Evolutionary conservation across 2,329 filamentous ascomycete genomes (phyloP), one percentile per base, ranked within the genome.

Genomic region (Daldinia sp.): DNA sequence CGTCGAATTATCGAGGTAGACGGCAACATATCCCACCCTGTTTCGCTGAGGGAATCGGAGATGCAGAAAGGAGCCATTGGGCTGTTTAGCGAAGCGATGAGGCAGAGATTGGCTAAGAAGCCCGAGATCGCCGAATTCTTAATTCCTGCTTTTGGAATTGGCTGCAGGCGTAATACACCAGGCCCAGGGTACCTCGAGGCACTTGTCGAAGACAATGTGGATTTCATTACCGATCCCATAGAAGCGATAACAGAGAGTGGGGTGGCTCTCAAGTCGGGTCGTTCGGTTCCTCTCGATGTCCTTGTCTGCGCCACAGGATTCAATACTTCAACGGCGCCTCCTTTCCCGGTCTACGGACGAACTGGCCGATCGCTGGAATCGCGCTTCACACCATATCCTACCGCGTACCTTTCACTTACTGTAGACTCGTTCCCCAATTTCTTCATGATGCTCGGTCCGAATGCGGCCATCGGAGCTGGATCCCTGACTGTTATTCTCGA

Each of bases 271-370:
- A 66, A 68, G 56, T 65, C 71, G 0, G 77, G 76, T 13, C 69
- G 74, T 6, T 57, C 71, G 44, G 58, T 81, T n/a, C 76, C 79
- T 7, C 76, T 85, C 41, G 85, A 87, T 71, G 79, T 78, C 9
- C 78, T 87, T 3, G 79, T 84, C 48, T 84, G 81, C 75, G 83
- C 83, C n/a, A 85, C 83, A 0, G 83, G 83, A 12, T 85, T 83
- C 78, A 75, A 79, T 68, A 79, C 81, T 5, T 79, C 79, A 2
- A 76, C 76, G 41, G 75, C 80, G 18, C 83, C 83, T 3, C 79
- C 78, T 12, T 85, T 85, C 72, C 73, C 76, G 5, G 73, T 86
- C 6, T 71, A 78, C 1, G 84, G 84, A 6, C 78, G 76, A n/a
- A 67, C 70, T 37, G 80, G 79, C 10, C 69, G 77, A 9, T 76